phyloP scores from a whole-genome alignment of 2,329 filamentous ascomycete species.

The Spiromastix sp. region DNA sequence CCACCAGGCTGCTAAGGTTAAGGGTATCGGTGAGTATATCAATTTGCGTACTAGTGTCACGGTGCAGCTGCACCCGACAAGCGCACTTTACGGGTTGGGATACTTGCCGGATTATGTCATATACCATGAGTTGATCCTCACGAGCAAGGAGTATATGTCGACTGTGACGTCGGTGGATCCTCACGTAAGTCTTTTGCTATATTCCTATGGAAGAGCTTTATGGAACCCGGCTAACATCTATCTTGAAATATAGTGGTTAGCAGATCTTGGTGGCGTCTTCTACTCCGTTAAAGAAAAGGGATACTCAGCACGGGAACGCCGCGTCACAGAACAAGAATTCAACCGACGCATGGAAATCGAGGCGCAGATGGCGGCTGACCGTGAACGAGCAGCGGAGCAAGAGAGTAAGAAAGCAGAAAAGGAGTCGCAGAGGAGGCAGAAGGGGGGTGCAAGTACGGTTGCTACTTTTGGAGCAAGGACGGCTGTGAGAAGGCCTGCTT shows the following conservation, averaged over 20 bases:
- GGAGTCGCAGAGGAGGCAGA: slow-evolving; percentile 24
- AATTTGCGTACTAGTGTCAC: slow-evolving; percentile 91
- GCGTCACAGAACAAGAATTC: slow-evolving; percentile 83
- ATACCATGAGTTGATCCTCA: slow-evolving; percentile 96
- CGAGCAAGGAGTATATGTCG: slow-evolving; percentile 95
- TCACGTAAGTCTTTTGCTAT: slow-evolving; percentile 40
- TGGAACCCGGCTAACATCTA: no score
- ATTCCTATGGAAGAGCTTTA: no score
- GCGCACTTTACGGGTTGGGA: slow-evolving; percentile 80
- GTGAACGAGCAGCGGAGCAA: slow-evolving; percentile 42
- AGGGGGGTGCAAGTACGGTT: slow-evolving; percentile 21
- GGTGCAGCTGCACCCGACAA: slow-evolving; percentile 89
- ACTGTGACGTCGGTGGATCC: slow-evolving; percentile 94
- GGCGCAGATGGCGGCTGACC: slow-evolving; percentile 80
- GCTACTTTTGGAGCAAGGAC: slow-evolving; percentile 13
- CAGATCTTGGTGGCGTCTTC: slow-evolving; percentile 91
- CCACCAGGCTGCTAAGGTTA: slow-evolving; percentile 91
- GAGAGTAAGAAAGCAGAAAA: slow-evolving; percentile 29
- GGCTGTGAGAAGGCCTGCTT: slow-evolving; percentile 24
- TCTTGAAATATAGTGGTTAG: slow-evolving; percentile 55
- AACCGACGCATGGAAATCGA: slow-evolving; percentile 91
- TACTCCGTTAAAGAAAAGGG: slow-evolving; percentile 97
- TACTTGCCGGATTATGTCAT: slow-evolving; percentile 95
- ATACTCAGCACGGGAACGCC: slow-evolving; percentile 76
- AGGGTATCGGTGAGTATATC: slow-evolving; percentile 94